Evolutionary conservation across 768 basidiomycete genomes (phyloP).

Genomic region (Mycena venus): DNA sequence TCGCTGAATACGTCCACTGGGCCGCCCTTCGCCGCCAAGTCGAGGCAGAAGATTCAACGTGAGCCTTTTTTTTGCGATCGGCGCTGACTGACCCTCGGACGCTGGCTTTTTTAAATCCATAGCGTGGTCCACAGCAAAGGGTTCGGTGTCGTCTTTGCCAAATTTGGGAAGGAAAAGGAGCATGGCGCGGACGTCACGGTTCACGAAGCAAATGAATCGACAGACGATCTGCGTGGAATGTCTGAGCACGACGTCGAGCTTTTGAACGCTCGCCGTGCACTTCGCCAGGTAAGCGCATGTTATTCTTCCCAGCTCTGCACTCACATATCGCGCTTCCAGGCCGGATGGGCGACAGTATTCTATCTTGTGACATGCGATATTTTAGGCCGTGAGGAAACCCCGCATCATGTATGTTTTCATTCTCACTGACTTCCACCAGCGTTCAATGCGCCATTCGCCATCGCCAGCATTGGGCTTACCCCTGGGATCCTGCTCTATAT

Average conservation of each 20-base stretch:
- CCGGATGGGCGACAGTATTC: conserved; percentile 19
- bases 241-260: conserved; percentile 17
- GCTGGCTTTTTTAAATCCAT: conserved; percentile 7
- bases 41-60: conserved; percentile 12
- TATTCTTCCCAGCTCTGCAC: conserved; percentile 6
- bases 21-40: conserved; percentile 4
- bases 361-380: conserved; percentile 14
- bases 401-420: conserved; percentile 1
- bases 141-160: conserved; percentile 13
- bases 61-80: conserved; percentile 1
- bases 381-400: conserved; percentile 10
- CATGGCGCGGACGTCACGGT: background rate
- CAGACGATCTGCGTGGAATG: conserved; percentile 9
- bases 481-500: conserved; percentile 12
- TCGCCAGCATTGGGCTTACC: conserved; percentile 13
- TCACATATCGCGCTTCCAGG: background rate
- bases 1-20: conserved; percentile 18
- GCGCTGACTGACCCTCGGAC: conserved; percentile 4
- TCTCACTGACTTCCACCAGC: conserved; percentile 12
- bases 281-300: conserved; percentile 14
- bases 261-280: conserved; percentile 9
- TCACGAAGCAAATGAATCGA: conserved; percentile 8
- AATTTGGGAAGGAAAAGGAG: conserved; percentile 8
- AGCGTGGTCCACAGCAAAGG: conserved; percentile 18
- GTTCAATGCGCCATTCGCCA: conserved; percentile 20